These are phyloP conservation scores for Sanguinoderma infundibulare DNA, from an alignment of 1,284 basidiomycete genomes.

Conservation along the genomic window DNA sequence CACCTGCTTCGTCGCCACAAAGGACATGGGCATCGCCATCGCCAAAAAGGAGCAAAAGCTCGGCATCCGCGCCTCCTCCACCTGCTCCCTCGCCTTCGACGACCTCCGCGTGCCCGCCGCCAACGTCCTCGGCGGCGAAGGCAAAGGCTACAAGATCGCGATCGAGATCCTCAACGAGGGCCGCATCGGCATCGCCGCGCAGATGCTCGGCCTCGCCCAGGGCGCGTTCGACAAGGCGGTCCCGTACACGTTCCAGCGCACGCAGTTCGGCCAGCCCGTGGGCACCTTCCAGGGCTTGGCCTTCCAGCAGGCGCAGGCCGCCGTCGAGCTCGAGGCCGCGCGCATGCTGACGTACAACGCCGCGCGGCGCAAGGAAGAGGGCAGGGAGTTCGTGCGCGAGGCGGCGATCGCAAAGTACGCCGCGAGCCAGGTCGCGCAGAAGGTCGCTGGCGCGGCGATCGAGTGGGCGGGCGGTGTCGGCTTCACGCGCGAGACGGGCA, in stretches of 20 bases:
- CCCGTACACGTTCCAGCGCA: slow-evolving; percentile 91
- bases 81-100: slow-evolving; percentile 96
- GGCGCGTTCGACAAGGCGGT: slow-evolving; percentile 95
- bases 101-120: slow-evolving; percentile 91
- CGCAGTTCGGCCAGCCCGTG: slow-evolving; percentile 93
- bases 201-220: slow-evolving; percentile 97
- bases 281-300: slow-evolving; percentile 96
- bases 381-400: slow-evolving; percentile 86
- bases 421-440: slow-evolving; percentile 88
- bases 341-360: slow-evolving; percentile 96
- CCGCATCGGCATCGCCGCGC: slow-evolving; percentile 96
- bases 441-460: slow-evolving; percentile 88
- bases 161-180: slow-evolving; percentile 99
- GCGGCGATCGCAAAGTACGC: slow-evolving; percentile 98
- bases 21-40: slow-evolving; percentile 96
- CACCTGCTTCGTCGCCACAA: slow-evolving; percentile 95
- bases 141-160: slow-evolving; percentile 97
- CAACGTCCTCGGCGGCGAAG: slow-evolving; percentile 93
- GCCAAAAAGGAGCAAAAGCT: slow-evolving; percentile 99
- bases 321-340: slow-evolving; percentile 91
- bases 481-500: slow-evolving; percentile 93
- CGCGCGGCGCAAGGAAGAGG: slow-evolving; percentile 92
- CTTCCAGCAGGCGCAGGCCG: slow-evolving; percentile 92
- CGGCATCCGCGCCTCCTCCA: slow-evolving; percentile 96
- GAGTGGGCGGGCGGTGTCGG: slow-evolving; percentile 98